These are phyloP conservation scores for Colletotrichum plurivorum DNA, from an alignment of 2,329 filamentous ascomycete genomes.

Conservation along the genomic window DNA sequence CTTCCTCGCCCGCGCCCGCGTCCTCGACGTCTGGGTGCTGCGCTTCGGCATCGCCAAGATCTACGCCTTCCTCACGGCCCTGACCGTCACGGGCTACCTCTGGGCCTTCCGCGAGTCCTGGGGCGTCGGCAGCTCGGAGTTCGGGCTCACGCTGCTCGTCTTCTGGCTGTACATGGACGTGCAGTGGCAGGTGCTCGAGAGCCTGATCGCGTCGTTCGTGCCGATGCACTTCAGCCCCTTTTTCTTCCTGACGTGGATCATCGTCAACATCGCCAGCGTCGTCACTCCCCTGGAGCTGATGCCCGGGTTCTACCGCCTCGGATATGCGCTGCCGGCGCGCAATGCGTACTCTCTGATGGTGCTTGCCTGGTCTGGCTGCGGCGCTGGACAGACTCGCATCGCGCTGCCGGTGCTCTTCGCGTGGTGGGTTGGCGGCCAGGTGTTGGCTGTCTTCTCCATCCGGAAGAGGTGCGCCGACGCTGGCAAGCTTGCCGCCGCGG, in stretches of 20 bases:
- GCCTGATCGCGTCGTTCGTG: slow-evolving; percentile 44
- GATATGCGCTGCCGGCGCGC: slow-evolving; percentile 54
- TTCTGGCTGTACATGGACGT: slow-evolving; percentile 58
- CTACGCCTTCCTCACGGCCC: slow-evolving; percentile 53
- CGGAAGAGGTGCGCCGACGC: slow-evolving; percentile 42
- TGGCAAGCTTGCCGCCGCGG: slow-evolving; percentile 6
- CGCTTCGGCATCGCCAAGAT: slow-evolving; percentile 47
- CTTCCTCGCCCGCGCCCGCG: slow-evolving; percentile 26
- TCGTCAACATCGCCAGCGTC: slow-evolving; percentile 55
- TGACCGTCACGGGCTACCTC: slow-evolving; percentile 56
- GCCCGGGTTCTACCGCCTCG: slow-evolving; percentile 56
- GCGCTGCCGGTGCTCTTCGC: slow-evolving; percentile 59
- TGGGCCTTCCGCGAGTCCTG: slow-evolving; percentile 61
- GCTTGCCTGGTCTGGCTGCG: slow-evolving; percentile 59
- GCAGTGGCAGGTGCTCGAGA: slow-evolving; percentile 59
- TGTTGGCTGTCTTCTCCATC: slow-evolving; percentile 44
- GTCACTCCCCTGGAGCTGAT: slow-evolving; percentile 55
- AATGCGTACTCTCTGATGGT: slow-evolving; percentile 52
- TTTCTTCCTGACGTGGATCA: slow-evolving; percentile 58
- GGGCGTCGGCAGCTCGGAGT: slow-evolving; percentile 51
- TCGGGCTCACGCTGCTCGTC: slow-evolving; percentile 47
- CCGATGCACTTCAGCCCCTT: slow-evolving; percentile 56
- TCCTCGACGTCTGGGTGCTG: slow-evolving; percentile 46
- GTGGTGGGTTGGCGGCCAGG: slow-evolving; percentile 52
- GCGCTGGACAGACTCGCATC: slow-evolving; percentile 52